Evolutionary conservation across 2,329 filamentous ascomycete genomes (phyloP).

Genomic region (Colletotrichum tanaceti): DNA sequence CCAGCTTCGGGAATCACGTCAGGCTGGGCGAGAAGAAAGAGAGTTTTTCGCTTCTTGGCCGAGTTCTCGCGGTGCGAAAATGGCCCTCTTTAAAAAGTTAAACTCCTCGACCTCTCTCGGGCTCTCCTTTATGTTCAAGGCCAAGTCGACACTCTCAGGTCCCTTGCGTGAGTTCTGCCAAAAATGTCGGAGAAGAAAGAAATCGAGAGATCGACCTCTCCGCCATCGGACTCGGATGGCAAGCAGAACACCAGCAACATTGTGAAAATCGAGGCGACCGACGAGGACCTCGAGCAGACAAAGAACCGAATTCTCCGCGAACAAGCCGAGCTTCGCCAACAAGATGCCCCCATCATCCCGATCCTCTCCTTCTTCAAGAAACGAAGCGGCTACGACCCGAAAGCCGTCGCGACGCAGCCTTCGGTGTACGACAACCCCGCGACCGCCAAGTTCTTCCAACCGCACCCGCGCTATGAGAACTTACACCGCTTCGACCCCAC

Average conservation of each 20-base stretch:
- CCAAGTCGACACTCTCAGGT: not conserved
- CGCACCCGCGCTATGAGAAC: conserved; percentile 49
- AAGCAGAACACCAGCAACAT: conserved; percentile 6
- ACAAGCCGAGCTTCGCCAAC: conserved; percentile 43
- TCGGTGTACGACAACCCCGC: conserved; percentile 60
- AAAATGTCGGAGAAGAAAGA: conserved; percentile 24
- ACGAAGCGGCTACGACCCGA: conserved; percentile 39
- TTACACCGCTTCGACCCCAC: conserved; percentile 49
- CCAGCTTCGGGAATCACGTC: not conserved
- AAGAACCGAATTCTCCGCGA: conserved; percentile 29
- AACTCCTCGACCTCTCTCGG: not conserved
- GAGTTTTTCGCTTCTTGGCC: not conserved
- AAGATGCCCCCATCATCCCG: conserved; percentile 43
- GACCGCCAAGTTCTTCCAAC: conserved; percentile 51
- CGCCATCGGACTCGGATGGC: conserved; percentile 3
- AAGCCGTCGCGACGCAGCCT: conserved; percentile 52
- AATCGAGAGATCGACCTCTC: not conserved
- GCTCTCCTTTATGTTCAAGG: not conserved
- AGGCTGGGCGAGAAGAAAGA: not conserved
- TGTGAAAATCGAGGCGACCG: conserved; percentile 13
- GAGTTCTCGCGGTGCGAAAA: not conserved
- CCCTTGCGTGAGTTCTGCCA: not conserved
- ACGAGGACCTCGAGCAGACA: conserved; percentile 32
- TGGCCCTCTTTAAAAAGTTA: not conserved
- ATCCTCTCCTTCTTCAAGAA: conserved; percentile 44